Conservation (phyloP, 176 grass and related monocot genomes). For the Carex kokanica region DNA sequence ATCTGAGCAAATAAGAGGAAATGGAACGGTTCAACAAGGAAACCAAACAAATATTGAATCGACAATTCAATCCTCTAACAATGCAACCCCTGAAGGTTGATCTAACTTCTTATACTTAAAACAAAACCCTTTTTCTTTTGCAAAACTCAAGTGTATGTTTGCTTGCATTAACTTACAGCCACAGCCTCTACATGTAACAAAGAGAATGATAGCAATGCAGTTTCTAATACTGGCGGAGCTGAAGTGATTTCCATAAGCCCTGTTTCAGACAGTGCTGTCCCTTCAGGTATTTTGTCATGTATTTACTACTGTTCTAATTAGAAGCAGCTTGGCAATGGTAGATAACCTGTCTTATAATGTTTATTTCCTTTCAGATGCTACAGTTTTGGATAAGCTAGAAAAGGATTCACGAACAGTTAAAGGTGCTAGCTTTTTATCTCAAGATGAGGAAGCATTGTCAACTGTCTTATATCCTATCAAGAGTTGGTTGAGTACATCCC, state of each 20-base stretch:
- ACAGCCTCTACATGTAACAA: conserved; percentile 18
- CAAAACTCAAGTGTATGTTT: neutral
- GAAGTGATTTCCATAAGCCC: neutral
- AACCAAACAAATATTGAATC: conserved; percentile 1
- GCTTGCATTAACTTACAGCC: neutral
- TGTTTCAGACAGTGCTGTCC: conserved; percentile 1
- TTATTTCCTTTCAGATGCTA: conserved; percentile 45
- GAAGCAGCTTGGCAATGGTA: neutral
- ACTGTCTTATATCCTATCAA: conserved; percentile 64
- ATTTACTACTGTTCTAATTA: neutral
- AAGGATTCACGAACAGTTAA: conserved; percentile 80
- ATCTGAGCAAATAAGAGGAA: conserved; percentile 32
- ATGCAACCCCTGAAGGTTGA: conserved; percentile 10
- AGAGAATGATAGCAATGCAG: conserved; percentile 16
- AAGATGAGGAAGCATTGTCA: conserved; percentile 61
- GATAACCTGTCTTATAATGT: neutral
- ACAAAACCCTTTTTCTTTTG: neutral
- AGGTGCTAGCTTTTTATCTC: conserved; percentile 62
- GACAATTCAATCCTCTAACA: neutral
- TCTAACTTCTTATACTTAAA: neutral
- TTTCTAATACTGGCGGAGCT: neutral
- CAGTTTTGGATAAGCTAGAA: conserved; percentile 78
- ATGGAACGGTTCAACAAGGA: conserved; percentile 4
- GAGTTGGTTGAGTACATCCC: conserved; percentile 50
- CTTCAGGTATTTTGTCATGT: conserved; percentile 3